phyloP scores from a whole-genome alignment of 345 rosid species.

The Mercurialis annua region DNA sequence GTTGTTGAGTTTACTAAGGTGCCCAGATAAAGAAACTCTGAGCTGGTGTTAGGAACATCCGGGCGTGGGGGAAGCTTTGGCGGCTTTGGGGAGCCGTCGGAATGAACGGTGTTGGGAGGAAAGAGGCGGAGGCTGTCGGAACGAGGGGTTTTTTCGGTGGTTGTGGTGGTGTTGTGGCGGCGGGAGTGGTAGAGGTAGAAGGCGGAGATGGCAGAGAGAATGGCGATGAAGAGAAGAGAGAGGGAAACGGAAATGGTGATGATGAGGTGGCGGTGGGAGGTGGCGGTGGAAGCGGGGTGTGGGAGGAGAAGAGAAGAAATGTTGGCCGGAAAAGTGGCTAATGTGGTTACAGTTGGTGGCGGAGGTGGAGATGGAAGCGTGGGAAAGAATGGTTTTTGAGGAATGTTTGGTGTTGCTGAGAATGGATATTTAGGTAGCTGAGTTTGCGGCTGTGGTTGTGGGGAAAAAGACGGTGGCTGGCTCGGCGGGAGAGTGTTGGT shows the following conservation, averaged over 20 bases:
- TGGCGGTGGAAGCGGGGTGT: conserved; percentile 30
- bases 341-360: conserved; percentile 37
- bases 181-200: conserved; percentile 44
- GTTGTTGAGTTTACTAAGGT: conserved; percentile 54
- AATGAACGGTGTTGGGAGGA: conserved; percentile 59
- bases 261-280: conserved; percentile 21
- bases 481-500: conserved; percentile 10
- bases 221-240: conserved; percentile 51
- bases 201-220: conserved; percentile 39
- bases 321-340: conserved; percentile 86
- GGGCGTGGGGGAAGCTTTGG: conserved; percentile 22
- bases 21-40: conserved; percentile 88
- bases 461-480: conserved; percentile 14
- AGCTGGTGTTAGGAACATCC: conserved; percentile 39
- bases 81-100: conserved; percentile 44
- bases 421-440: conserved; percentile 25
- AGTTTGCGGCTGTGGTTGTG: not conserved
- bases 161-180: conserved; percentile 27
- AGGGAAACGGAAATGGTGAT: conserved; percentile 47
- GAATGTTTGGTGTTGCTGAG: conserved; percentile 15
- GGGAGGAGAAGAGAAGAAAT: conserved; percentile 76
- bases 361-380: conserved; percentile 21
- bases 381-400: conserved; percentile 22
- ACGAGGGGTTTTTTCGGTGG: conserved; percentile 38
- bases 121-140: conserved; percentile 63